phyloP scores from a whole-genome alignment of 306 rosid species.

The Mimosa pudica region DNA sequence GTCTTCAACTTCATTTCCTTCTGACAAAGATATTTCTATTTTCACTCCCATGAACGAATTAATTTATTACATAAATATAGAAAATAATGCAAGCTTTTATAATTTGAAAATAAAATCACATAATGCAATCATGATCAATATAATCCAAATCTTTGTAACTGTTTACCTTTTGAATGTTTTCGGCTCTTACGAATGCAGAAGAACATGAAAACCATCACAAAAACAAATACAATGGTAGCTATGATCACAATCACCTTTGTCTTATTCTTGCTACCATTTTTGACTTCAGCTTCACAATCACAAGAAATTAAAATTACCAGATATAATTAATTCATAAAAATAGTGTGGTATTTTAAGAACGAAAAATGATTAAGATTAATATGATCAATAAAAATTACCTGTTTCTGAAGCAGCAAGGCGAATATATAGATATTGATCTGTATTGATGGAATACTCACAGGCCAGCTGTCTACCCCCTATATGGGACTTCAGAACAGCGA shows the following conservation, averaged over 20 bases:
- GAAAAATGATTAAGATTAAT: not conserved
- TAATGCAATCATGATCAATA: not conserved
- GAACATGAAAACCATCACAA: not conserved
- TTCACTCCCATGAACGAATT: not conserved
- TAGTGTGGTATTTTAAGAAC: not conserved
- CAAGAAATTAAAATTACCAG: not conserved
- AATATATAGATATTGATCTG: not conserved
- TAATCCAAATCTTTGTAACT: not conserved
- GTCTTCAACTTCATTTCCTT: constrained; percentile 16
- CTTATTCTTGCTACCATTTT: not conserved
- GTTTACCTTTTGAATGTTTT: not conserved
- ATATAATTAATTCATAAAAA: too few species aligned
- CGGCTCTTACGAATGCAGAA: not conserved
- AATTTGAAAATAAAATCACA: too few species aligned
- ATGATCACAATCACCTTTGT: not conserved
- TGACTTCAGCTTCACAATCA: not conserved
- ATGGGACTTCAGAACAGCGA: too few species aligned
- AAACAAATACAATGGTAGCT: not conserved
- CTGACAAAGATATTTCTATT: not conserved
- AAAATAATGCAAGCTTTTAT: not conserved
- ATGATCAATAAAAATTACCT: not conserved
- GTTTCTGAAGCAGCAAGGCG: constrained; percentile 13
- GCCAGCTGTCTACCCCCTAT: too few species aligned
- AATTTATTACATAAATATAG: not conserved
- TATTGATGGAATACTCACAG: not conserved